A percentile compares a stretch with the other conserved stretches of the same genome.
Evolutionary conservation across 192 early-diverging fungal species (phyloP).

Genomic region (Backusella parvicylindrica): DNA sequence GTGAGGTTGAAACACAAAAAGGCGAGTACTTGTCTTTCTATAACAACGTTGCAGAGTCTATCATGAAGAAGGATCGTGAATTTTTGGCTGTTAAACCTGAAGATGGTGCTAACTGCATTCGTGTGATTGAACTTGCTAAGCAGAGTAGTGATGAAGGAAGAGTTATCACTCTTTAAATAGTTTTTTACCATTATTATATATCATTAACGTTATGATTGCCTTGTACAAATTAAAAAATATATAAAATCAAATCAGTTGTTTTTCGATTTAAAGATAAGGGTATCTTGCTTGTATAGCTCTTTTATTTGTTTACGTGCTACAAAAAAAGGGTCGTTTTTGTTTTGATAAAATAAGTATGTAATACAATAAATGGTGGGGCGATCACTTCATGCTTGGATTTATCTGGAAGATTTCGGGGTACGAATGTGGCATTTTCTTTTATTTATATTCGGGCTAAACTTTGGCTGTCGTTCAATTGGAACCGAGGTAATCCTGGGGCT

Average conservation of each 20-base stretch:
- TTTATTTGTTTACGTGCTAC: neutral
- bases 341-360: neutral
- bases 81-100: slow-evolving; percentile 58
- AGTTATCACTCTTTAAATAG: slow-evolving; percentile 41
- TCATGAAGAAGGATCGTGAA: slow-evolving; percentile 36
- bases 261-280: neutral
- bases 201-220: neutral
- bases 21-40: slow-evolving; percentile 65
- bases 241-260: neutral
- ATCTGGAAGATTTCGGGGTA: neutral
- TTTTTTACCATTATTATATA: neutral
- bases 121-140: slow-evolving; percentile 66
- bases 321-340: neutral
- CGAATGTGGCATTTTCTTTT: neutral
- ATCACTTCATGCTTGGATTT: neutral
- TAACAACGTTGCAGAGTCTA: slow-evolving; percentile 58
- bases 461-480: neutral
- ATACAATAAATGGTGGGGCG: neutral
- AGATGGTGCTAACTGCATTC: slow-evolving; percentile 62
- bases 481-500: neutral
- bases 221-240: neutral
- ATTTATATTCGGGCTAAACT: neutral
- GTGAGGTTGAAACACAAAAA: slow-evolving; percentile 51
- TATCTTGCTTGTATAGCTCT: neutral
- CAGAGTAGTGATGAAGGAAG: slow-evolving; percentile 54